Evolutionary conservation across 1,284 basidiomycete species (phyloP), one percentile per base, ranked within the genome.

Genomic region (Ceraceosorus guamensis): DNA sequence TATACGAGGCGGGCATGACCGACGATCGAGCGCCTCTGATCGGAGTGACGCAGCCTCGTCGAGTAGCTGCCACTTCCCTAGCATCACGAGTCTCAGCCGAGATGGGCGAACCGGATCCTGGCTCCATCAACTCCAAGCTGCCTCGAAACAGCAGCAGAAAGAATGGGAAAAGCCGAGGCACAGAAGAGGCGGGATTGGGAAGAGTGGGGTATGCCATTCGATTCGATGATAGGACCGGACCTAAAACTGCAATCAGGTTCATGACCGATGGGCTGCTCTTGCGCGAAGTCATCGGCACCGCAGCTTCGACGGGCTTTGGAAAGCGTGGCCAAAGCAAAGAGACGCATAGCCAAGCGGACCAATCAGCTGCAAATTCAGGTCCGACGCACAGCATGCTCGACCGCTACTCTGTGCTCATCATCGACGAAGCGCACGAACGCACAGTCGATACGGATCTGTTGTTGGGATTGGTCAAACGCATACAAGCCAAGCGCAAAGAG

Each of bases 371-470:
- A 30, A 24, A 47, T 14, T n/a, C n/a, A n/a, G n/a, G n/a, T n/a
- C 14, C 46, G 39, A 50, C 16, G 10, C 46, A 46, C n/a, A 41
- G 14, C 46, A 77, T 87, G n/a, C 80, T 97, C 49, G 83, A 84
- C 53, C 83, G 83, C 48, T 98, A 97, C 78, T 89, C 88, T 68
- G 83, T 93, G 13, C 81, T 99, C 56, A 83, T 98, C 60, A 85
- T 99, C 52, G 93, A 99, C 73, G 93, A 99, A 75, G 93, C 93
- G 2, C 95, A 99, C 79, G 93, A 99, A 74, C 83, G 93, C 47
- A 95, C 91, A 0, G 79, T 99, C 41, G 83, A 92, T 41, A 97
- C 93, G 5, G 93, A 99, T 78, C 82, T 98, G 57, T 81, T 97
- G n/a, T 83, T 98, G 47, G 87, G 92, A 1, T 87, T 87, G 57